phyloP scores from a whole-genome alignment of 306 rosid genomes.

The Quercus dentata region DNA sequence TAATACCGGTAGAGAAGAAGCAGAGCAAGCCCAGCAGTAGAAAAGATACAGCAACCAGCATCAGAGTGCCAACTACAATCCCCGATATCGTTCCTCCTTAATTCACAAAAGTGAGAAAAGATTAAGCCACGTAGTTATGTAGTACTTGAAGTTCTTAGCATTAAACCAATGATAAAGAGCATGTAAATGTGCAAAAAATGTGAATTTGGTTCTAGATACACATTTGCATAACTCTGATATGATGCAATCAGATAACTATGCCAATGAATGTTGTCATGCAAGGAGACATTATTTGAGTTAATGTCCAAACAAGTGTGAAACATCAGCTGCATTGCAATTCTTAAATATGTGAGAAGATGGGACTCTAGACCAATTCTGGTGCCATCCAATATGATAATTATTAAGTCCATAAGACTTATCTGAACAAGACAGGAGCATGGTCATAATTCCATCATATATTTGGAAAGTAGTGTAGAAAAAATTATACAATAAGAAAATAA shows the following conservation, averaged over 20 bases:
- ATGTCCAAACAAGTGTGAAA: background rate
- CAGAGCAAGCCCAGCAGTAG: slow-evolving; percentile 62
- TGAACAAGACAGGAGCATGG: too few species aligned
- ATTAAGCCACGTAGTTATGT: background rate
- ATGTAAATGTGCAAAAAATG: background rate
- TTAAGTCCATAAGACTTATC: too few species aligned
- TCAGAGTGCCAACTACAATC: slow-evolving; percentile 57
- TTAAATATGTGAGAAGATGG: too few species aligned
- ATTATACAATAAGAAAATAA: too few species aligned
- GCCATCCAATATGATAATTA: too few species aligned
- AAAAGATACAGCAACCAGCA: slow-evolving; percentile 37
- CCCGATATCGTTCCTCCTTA: slow-evolving; percentile 56
- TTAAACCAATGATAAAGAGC: background rate
- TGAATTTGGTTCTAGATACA: background rate
- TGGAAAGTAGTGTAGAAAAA: too few species aligned
- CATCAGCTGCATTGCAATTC: too few species aligned
- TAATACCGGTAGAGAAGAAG: slow-evolving; percentile 79
- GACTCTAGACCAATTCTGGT: too few species aligned
- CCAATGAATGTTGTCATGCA: background rate
- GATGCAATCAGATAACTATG: background rate
- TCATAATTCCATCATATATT: too few species aligned
- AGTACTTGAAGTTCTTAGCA: background rate
- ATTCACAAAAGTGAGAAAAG: slow-evolving; percentile 14
- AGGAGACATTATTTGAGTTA: background rate
- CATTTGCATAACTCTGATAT: background rate